phyloP scores from a whole-genome alignment of 116 monocot genomes.

The Phalaenopsis hybrid region DNA sequence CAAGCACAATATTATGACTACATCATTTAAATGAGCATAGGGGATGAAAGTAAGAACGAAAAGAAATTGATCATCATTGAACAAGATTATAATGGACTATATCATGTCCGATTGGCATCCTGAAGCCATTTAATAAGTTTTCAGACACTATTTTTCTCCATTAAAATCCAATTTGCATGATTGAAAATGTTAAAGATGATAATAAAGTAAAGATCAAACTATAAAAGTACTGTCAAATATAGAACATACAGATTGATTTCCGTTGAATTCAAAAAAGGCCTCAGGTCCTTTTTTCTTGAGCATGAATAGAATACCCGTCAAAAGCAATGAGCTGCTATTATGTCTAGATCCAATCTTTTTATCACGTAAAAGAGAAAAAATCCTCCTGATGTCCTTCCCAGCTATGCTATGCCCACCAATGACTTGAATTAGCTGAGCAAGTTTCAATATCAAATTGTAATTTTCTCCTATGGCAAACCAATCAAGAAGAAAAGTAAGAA shows the following conservation, averaged over 20 bases:
- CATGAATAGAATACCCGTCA: slow-evolving; percentile 62
- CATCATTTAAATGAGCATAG: not conserved
- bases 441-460: slow-evolving; percentile 47
- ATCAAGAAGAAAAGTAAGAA: slow-evolving; percentile 88
- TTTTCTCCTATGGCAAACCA: slow-evolving; percentile 69
- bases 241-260: slow-evolving; percentile 72
- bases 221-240: slow-evolving; percentile 1
- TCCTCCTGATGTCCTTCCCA: slow-evolving; percentile 89
- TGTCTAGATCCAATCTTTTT: slow-evolving; percentile 46
- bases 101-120: not conserved
- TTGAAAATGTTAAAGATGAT: not conserved
- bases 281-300: slow-evolving; percentile 94
- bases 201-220: not conserved
- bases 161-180: not conserved
- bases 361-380: slow-evolving; percentile 82
- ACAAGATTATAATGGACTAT: not conserved
- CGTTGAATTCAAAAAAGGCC: slow-evolving; percentile 92
- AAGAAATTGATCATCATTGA: not conserved
- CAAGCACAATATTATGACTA: not conserved
- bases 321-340: slow-evolving; percentile 57
- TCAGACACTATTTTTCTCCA: not conserved
- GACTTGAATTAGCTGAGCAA: slow-evolving; percentile 70
- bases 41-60: not conserved
- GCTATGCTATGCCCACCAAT: slow-evolving; percentile 93
- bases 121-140: not conserved